Evolutionary conservation across 2,329 filamentous ascomycete genomes (phyloP).

Genomic region (Arthrobotrys pseudoclavata): DNA sequence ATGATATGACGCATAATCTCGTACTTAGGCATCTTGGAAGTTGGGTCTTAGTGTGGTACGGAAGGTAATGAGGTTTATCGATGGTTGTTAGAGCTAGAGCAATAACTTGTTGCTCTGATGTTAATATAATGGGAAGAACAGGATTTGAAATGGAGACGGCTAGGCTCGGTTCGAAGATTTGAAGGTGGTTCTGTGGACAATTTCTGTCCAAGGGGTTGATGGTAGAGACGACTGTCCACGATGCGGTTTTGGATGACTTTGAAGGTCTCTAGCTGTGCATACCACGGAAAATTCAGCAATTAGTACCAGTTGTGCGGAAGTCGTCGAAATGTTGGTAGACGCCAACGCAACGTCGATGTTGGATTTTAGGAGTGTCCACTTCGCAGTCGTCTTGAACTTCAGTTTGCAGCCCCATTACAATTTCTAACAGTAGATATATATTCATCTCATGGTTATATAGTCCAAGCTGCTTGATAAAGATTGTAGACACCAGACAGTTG

Average conservation of each 20-base stretch:
- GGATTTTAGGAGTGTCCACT: slow-evolving; percentile 1
- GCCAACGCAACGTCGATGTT: slow-evolving; percentile 27
- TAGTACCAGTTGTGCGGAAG: background rate
- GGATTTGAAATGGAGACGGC: background rate
- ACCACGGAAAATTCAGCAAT: background rate
- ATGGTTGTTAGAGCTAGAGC: background rate
- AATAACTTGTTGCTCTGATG: background rate
- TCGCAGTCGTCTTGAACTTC: background rate
- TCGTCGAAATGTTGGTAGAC: slow-evolving; percentile 4
- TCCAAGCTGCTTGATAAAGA: background rate
- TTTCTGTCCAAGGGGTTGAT: background rate
- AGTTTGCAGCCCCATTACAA: background rate
- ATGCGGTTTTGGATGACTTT: background rate
- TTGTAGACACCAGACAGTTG: background rate
- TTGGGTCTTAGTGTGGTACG: background rate
- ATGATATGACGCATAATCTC: slow-evolving; percentile 21
- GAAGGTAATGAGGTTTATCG: background rate
- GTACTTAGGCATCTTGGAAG: slow-evolving; percentile 36
- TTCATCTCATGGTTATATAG: background rate
- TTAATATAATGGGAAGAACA: background rate
- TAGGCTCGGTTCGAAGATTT: background rate
- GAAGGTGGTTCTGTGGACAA: background rate
- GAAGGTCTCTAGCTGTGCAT: background rate
- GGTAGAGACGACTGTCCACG: background rate
- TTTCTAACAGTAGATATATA: background rate